Percentiles rank a stretch among this genome's conserved stretches.
Conservation (phyloP, 2,329 filamentous ascomycete genomes). For the Phialemoniopsis sp. region DNA sequence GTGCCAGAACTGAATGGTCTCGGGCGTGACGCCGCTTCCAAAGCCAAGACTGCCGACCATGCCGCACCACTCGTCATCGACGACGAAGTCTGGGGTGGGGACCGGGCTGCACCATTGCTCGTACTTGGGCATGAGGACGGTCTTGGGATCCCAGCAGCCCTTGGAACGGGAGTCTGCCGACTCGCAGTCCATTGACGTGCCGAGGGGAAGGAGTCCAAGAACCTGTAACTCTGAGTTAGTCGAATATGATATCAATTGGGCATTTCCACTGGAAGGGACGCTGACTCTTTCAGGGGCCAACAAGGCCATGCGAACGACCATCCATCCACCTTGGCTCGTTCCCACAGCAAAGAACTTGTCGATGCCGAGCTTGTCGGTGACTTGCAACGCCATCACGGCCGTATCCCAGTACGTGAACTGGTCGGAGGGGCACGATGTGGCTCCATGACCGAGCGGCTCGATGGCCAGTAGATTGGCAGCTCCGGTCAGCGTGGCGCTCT, state of each 20-base stretch:
- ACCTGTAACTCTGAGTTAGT: slow-evolving; percentile 28
- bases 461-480: slow-evolving; percentile 42
- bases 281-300: slow-evolving; percentile 38
- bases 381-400: slow-evolving; percentile 44
- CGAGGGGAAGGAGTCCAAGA: slow-evolving; percentile 37
- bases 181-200: slow-evolving; percentile 47
- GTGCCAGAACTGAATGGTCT: slow-evolving; percentile 39
- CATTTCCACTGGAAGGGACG: neutral
- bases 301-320: slow-evolving; percentile 40
- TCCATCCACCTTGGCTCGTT: slow-evolving; percentile 44
- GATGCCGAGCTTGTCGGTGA: slow-evolving; percentile 40
- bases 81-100: slow-evolving; percentile 40
- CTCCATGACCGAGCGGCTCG: slow-evolving; percentile 45
- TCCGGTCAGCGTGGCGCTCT: slow-evolving; percentile 28
- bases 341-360: slow-evolving; percentile 41
- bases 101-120: slow-evolving; percentile 32
- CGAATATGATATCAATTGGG: neutral
- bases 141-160: slow-evolving; percentile 43
- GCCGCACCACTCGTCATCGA: slow-evolving; percentile 39
- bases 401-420: slow-evolving; percentile 48
- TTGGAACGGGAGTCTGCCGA: slow-evolving; percentile 33
- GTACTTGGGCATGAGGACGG: slow-evolving; percentile 34
- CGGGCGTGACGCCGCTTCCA: slow-evolving; percentile 27
- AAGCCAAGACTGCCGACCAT: slow-evolving; percentile 42
- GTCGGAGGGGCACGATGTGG: slow-evolving; percentile 29